These are phyloP conservation scores for Brassica juncea DNA, from an alignment of 345 rosid genomes.

Conservation along the genomic window DNA sequence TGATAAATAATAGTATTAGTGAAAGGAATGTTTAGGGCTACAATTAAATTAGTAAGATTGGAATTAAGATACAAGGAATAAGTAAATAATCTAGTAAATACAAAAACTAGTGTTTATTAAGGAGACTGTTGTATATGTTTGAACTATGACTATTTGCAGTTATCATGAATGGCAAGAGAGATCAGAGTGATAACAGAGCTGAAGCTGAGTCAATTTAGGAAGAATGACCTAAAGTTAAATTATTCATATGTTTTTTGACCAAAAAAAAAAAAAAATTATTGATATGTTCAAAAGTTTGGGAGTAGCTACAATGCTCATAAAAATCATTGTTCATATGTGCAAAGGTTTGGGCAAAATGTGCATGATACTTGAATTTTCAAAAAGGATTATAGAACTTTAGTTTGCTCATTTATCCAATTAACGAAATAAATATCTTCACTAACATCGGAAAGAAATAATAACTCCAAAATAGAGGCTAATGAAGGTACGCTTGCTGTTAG, in stretches of 20 bases:
- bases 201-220: not conserved
- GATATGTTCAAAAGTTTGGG: not conserved
- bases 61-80: not conserved
- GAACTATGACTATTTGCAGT: not conserved
- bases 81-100: not conserved
- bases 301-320: not conserved
- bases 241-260: too few species aligned
- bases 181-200: not conserved
- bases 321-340: not conserved
- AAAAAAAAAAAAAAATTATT: too few species aligned
- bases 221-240: not conserved
- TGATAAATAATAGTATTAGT: not conserved
- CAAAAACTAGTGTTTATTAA: not conserved
- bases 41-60: not conserved
- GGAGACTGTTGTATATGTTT: not conserved
- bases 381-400: not conserved
- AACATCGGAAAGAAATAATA: not conserved
- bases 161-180: not conserved
- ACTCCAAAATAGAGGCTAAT: not conserved
- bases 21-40: slow-evolving; percentile 2
- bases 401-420: not conserved
- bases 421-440: not conserved
- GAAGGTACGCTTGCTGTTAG: not conserved
- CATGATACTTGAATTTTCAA: not conserved
- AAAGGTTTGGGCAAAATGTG: not conserved